Percentiles rank a stretch among this genome's conserved stretches.
These are phyloP conservation scores for Sporothrix euskadiensis DNA, from an alignment of 2,329 filamentous ascomycete genomes.

Conservation along the genomic window DNA sequence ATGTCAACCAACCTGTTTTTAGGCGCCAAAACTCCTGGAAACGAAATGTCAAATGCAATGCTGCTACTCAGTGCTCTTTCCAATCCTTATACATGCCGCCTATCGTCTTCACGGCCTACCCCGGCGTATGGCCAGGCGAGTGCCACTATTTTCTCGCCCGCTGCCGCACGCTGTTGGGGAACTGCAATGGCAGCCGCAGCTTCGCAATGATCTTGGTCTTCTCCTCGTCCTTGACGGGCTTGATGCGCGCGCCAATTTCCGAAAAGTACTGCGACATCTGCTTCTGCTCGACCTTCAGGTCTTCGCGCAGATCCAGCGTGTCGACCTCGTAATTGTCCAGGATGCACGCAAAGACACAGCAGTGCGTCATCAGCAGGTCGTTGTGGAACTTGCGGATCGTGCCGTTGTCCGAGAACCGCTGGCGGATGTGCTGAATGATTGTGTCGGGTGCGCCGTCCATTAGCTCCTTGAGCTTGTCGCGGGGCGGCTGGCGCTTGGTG, in stretches of 20 bases:
- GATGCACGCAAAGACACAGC: slow-evolving; percentile 69
- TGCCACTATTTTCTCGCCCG: slow-evolving; percentile 27
- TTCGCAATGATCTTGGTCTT: slow-evolving; percentile 61
- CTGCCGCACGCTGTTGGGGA: slow-evolving; percentile 61
- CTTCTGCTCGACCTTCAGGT: slow-evolving; percentile 70
- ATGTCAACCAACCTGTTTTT: slow-evolving; percentile 12
- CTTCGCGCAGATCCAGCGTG: slow-evolving; percentile 67
- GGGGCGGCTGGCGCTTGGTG: slow-evolving; percentile 55
- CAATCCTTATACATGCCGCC: background rate
- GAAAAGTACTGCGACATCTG: slow-evolving; percentile 70
- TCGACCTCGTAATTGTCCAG: slow-evolving; percentile 74
- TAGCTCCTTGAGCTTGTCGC: slow-evolving; percentile 61
- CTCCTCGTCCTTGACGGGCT: slow-evolving; percentile 60
- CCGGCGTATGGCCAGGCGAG: background rate
- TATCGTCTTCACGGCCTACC: background rate
- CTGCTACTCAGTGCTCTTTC: background rate
- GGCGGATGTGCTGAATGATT: slow-evolving; percentile 65
- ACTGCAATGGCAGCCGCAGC: slow-evolving; percentile 75
- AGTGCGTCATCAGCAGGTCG: slow-evolving; percentile 72
- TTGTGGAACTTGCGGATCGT: slow-evolving; percentile 70
- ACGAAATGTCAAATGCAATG: slow-evolving; percentile 11
- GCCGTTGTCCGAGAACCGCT: slow-evolving; percentile 66
- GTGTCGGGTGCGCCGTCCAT: slow-evolving; percentile 60
- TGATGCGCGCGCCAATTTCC: slow-evolving; percentile 72
- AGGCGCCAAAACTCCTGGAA: slow-evolving; percentile 22